Base-by-base conservation (phyloP, 768 basidiomycete genomes). In the Stropharia rugosoannulata region DNA sequence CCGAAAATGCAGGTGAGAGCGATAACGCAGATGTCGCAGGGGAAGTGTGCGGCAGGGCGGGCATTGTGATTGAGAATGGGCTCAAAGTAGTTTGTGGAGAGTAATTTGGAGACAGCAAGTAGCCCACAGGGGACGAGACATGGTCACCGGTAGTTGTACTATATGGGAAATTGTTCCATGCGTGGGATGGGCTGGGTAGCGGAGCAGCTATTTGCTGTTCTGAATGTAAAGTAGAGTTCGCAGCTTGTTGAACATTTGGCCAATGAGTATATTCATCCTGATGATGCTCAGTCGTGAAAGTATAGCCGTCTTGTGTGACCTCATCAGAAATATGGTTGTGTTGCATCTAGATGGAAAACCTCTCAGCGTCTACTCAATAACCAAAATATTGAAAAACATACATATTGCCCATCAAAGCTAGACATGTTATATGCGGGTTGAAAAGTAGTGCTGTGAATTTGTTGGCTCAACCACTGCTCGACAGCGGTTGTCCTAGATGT, bases 391-490 rank as follows among this genome's bases (percentile, higher is more conserved):
- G 48, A 18, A 25, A 42, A 40, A 49, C 27, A 36, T 43, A 10
- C 54, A 35, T 53, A 59, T 61, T 13, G 19, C 42, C 39, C 45
- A 51, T 41, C 41, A 16, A 18, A 7, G 32, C 44, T 36, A 11
- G 41, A 29, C 51, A 52, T 52, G 16, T 25, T 32, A 22, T 27
- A 39, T 9, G 50, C 13, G 3, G 48, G 58, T 22, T 57, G 58
- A n/a, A 40, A 43, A 45, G 29, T 51, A 58, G 46, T 40, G 57
- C n/a, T 55, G 40, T 11, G 54, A 19, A 25, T 44, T 27, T 63
- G 60, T 49, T 61, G 60, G 44, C 47, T 54, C 46, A 60, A 54
- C 63, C 63, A 64, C 32, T 60, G 63, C 42, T 58, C 48, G 39
- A 60, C 37, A 18, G 49, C 35, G 47, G 32, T 40, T 39, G 56